Conservation (phyloP, 176 grass and related monocot genomes). For the Musa beccarii region DNA sequence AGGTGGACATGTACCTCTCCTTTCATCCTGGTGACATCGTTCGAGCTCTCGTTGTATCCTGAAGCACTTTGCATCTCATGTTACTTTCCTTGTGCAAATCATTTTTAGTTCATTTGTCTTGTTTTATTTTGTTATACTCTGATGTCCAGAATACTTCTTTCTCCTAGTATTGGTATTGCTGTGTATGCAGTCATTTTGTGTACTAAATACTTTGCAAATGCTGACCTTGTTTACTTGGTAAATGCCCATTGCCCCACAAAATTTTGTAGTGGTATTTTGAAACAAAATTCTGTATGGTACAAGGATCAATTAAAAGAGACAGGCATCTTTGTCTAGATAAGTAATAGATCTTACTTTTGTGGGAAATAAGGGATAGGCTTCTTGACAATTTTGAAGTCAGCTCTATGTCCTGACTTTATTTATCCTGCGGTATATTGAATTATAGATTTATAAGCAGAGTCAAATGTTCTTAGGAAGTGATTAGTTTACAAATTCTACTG, state of each 20-base stretch:
- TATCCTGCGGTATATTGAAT: neutral
- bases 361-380: neutral
- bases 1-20: conserved; percentile 92
- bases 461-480: neutral
- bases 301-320: too few species aligned
- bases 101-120: neutral
- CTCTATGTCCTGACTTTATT: neutral
- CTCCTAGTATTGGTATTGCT: neutral
- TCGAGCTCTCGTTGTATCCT: conserved; percentile 58
- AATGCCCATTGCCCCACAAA: too few species aligned
- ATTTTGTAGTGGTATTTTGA: too few species aligned
- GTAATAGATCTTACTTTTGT: too few species aligned
- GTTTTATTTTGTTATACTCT: neutral
- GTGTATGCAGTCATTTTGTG: neutral
- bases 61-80: neutral
- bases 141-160: neutral
- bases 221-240: too few species aligned
- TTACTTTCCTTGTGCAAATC: neutral
- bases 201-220: too few species aligned
- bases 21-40: conserved; percentile 38
- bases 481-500: neutral
- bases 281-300: too few species aligned
- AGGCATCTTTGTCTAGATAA: too few species aligned
- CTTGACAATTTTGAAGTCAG: neutral
- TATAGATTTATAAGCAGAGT: neutral